Evolutionary conservation across 805 yeast genomes (phyloP).

Genomic region (Teunomyces barrocoloradensis): DNA sequence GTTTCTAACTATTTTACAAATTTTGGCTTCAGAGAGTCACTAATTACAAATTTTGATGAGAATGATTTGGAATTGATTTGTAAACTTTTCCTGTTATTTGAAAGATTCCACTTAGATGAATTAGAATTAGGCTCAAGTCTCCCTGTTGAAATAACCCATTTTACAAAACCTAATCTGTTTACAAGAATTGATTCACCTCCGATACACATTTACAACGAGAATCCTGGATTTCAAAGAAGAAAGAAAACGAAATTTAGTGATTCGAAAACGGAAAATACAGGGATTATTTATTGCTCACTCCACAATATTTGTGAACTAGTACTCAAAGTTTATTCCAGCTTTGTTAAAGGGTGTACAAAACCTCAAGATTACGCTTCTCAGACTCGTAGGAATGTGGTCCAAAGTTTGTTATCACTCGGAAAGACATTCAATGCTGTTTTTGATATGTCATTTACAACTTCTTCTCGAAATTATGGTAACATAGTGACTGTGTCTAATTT

Average conservation of each 20-base stretch:
- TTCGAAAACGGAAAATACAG: not conserved
- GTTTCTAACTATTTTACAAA: not conserved
- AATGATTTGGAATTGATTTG: constrained; percentile 41
- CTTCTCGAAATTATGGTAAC: constrained; percentile 21
- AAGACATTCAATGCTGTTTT: constrained; percentile 26
- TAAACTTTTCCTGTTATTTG: constrained; percentile 34
- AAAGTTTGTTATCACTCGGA: constrained; percentile 29
- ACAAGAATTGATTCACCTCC: constrained; percentile 33
- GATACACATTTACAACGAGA: constrained; percentile 42
- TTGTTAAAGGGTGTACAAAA: not conserved
- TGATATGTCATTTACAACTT: constrained; percentile 14
- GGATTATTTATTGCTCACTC: not conserved
- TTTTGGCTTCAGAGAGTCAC: constrained; percentile 10
- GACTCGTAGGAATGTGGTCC: constrained; percentile 39
- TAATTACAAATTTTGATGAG: constrained; percentile 43
- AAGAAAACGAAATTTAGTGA: not conserved
- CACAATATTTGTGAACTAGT: not conserved
- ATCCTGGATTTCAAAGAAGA: constrained; percentile 11
- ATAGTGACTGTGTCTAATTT: constrained; percentile 35
- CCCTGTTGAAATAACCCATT: constrained; percentile 46
- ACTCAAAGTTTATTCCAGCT: not conserved
- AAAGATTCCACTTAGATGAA: constrained; percentile 58
- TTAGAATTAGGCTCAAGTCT: constrained; percentile 45
- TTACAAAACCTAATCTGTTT: constrained; percentile 36
- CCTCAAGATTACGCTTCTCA: constrained; percentile 10